Conservation (phyloP, 2,329 filamentous ascomycete species). For the Calonectria pauciramosa region DNA sequence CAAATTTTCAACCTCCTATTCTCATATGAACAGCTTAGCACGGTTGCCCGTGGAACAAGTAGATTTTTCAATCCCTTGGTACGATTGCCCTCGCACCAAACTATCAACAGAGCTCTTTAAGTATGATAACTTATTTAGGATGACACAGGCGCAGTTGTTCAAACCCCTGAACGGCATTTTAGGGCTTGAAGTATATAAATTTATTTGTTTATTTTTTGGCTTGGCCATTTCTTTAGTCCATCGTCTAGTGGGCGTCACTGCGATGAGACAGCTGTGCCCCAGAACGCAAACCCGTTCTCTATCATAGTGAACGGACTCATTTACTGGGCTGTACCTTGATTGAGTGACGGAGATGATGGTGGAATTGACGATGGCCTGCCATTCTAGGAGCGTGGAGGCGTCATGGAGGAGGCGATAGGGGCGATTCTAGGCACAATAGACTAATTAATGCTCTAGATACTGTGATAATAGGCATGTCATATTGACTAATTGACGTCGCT, state of each 20-base stretch:
- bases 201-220: background rate
- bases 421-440: background rate
- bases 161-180: too few species aligned
- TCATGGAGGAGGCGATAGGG: background rate
- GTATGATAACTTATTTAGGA: too few species aligned
- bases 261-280: too few species aligned
- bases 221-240: background rate
- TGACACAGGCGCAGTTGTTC: too few species aligned
- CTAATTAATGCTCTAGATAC: background rate
- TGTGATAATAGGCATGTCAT: background rate
- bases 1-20: too few species aligned
- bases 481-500: background rate
- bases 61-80: too few species aligned
- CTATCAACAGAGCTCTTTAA: too few species aligned
- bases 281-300: background rate
- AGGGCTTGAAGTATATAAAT: too few species aligned
- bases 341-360: background rate
- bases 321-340: background rate
- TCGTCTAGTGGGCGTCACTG: too few species aligned
- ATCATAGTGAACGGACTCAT: background rate
- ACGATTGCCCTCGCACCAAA: too few species aligned
- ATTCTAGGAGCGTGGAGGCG: background rate
- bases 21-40: too few species aligned
- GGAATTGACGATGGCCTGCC: background rate
- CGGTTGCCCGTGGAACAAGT: too few species aligned